Percentiles rank a stretch among this genome's conserved stretches.
These are phyloP conservation scores for Raffaelea ambrosiae DNA, from an alignment of 2,329 filamentous ascomycete genomes.

Conservation along the genomic window DNA sequence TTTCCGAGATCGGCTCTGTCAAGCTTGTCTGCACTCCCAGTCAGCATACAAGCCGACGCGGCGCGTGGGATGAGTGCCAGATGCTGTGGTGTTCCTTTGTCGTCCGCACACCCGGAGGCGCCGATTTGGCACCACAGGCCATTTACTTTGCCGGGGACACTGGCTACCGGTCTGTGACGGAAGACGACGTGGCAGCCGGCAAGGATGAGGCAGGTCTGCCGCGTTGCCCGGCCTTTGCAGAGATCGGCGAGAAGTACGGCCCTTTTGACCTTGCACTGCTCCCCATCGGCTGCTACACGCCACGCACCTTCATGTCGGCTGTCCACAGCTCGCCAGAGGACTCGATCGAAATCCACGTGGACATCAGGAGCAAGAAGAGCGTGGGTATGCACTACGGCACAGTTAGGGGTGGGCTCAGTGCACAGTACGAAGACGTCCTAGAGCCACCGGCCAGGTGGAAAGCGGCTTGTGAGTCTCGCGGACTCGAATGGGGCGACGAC, in stretches of 20 bases:
- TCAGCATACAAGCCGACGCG: slow-evolving; percentile 56
- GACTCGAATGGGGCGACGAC: slow-evolving; percentile 43
- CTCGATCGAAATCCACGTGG: slow-evolving; percentile 77
- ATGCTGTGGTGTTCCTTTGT: slow-evolving; percentile 66
- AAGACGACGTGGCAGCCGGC: slow-evolving; percentile 1
- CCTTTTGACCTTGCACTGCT: slow-evolving; percentile 88
- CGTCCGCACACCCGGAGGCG: slow-evolving; percentile 6
- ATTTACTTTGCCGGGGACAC: slow-evolving; percentile 66
- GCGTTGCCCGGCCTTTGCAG: slow-evolving; percentile 70
- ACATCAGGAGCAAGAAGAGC: slow-evolving; percentile 70
- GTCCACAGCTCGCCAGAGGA: slow-evolving; percentile 85
- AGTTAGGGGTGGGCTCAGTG: slow-evolving; percentile 8
- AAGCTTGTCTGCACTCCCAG: slow-evolving; percentile 59
- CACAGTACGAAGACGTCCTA: slow-evolving; percentile 47
- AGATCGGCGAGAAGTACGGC: slow-evolving; percentile 71
- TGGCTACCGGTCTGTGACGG: slow-evolving; percentile 38
- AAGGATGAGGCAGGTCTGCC: slow-evolving; percentile 32
- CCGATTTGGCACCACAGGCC: slow-evolving; percentile 18
- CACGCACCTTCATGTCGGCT: slow-evolving; percentile 60
- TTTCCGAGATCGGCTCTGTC: slow-evolving; percentile 24
- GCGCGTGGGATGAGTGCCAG: slow-evolving; percentile 45
- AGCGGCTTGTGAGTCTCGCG: slow-evolving; percentile 48
- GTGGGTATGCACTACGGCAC: slow-evolving; percentile 90
- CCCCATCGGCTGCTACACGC: slow-evolving; percentile 82
- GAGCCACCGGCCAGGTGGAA: slow-evolving; percentile 55